Evolutionary conservation across 371 early-diverging fungal genomes (phyloP).

Genomic region (Amoeboaphelidium occidentale): DNA sequence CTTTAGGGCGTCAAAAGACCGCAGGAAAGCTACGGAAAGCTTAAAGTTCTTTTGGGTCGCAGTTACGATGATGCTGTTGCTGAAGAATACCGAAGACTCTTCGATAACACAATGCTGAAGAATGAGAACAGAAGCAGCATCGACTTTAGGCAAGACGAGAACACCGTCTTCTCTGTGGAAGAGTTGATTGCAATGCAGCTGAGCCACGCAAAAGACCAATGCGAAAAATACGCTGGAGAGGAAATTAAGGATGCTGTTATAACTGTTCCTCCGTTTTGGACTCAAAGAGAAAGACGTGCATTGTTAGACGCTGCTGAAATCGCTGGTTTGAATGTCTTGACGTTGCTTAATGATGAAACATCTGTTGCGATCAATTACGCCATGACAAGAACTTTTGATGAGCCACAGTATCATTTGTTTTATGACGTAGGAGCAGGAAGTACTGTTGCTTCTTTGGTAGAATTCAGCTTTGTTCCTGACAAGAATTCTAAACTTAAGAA

Average conservation of each 20-base stretch:
- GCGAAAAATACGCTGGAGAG: slow-evolving; percentile 41
- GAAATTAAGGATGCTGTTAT: slow-evolving; percentile 62
- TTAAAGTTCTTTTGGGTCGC: slow-evolving; percentile 61
- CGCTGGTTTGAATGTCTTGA: slow-evolving; percentile 56
- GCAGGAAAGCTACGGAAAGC: slow-evolving; percentile 40
- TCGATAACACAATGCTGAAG: slow-evolving; percentile 40
- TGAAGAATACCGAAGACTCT: slow-evolving; percentile 37
- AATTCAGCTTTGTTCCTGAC: slow-evolving; percentile 33
- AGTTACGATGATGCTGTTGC: slow-evolving; percentile 31
- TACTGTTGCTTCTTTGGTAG: slow-evolving; percentile 62
- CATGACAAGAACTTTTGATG: slow-evolving; percentile 30
- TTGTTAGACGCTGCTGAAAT: slow-evolving; percentile 78
- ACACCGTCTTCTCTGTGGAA: slow-evolving; percentile 29
- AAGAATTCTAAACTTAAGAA: slow-evolving; percentile 23
- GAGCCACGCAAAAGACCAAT: slow-evolving; percentile 56
- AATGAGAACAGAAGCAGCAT: slow-evolving; percentile 30
- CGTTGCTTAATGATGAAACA: slow-evolving; percentile 72
- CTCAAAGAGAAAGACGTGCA: slow-evolving; percentile 70
- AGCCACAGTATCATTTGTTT: slow-evolving; percentile 59
- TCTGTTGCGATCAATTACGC: slow-evolving; percentile 90
- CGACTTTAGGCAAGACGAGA: slow-evolving; percentile 28
- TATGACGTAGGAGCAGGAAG: slow-evolving; percentile 92
- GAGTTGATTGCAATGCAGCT: slow-evolving; percentile 86
- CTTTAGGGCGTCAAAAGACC: slow-evolving; percentile 15
- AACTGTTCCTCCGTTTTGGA: slow-evolving; percentile 74